Evolutionary conservation across 2,329 filamentous ascomycete genomes (phyloP).

Genomic region (Penicillium sp.): DNA sequence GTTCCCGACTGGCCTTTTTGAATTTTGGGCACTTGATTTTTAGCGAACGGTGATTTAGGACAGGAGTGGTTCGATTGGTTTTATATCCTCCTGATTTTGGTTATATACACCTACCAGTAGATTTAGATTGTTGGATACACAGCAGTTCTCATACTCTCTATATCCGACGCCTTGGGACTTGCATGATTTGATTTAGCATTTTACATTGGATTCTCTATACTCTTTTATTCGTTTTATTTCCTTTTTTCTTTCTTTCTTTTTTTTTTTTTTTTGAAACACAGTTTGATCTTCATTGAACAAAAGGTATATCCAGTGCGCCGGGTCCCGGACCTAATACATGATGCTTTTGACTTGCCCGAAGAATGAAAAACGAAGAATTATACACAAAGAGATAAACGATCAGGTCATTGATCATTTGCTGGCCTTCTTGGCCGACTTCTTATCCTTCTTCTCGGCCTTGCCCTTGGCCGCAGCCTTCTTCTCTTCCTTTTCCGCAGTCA

Average conservation of each 20-base stretch:
- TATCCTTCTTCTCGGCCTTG: slow-evolving; percentile 21
- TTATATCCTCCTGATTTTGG: slow-evolving; percentile 1
- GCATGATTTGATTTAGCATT: background rate
- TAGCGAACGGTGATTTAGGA: slow-evolving; percentile 5
- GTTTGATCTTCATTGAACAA: slow-evolving; percentile 15
- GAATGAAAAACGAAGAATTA: slow-evolving; percentile 12
- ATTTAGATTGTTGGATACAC: slow-evolving; percentile 6
- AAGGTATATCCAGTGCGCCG: slow-evolving; percentile 24
- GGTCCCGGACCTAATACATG: slow-evolving; percentile 17
- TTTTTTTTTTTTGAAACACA: slow-evolving; percentile 8
- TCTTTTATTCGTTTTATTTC: background rate
- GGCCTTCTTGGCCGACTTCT: slow-evolving; percentile 23
- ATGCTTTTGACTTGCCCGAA: slow-evolving; percentile 21
- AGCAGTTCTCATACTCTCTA: background rate
- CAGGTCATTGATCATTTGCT: slow-evolving; percentile 21
- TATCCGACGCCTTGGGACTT: background rate
- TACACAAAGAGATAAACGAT: slow-evolving; percentile 13
- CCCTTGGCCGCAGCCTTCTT: slow-evolving; percentile 16
- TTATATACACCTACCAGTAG: slow-evolving; percentile 6
- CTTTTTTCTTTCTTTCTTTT: background rate
- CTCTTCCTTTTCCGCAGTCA: slow-evolving; percentile 11
- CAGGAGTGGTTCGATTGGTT: background rate
- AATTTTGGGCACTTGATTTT: slow-evolving; percentile 1
- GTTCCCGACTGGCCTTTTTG: background rate
- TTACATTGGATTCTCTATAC: background rate